A percentile compares a stretch with the other conserved stretches of the same genome.
These are phyloP conservation scores for Colletotrichum coccodes DNA, from an alignment of 2,329 filamentous ascomycete genomes.

Conservation along the genomic window DNA sequence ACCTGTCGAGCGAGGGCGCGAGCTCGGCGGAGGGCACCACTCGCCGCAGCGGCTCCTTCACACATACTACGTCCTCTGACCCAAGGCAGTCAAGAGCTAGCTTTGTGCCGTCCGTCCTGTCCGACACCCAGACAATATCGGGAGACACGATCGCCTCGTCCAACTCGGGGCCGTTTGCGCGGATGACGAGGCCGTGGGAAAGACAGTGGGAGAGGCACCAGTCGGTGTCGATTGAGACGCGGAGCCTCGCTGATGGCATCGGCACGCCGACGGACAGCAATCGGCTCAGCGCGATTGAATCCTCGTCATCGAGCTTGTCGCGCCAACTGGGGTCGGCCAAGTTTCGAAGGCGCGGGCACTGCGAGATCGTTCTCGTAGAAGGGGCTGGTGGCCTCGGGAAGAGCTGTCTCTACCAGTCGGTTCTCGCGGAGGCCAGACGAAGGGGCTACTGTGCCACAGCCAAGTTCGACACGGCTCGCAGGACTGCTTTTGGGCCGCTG, in stretches of 20 bases:
- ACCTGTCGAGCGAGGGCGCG: constrained; percentile 68
- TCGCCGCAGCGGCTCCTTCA: constrained; percentile 60
- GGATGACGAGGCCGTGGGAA: constrained; percentile 60
- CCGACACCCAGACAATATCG: constrained; percentile 52
- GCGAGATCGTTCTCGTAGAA: constrained; percentile 70
- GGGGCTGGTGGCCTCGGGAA: constrained; percentile 73
- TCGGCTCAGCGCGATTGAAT: constrained; percentile 56
- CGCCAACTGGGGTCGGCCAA: constrained; percentile 66
- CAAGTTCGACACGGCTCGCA: constrained; percentile 72
- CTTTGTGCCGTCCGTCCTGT: constrained; percentile 52
- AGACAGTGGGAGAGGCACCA: constrained; percentile 65
- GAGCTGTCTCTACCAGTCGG: constrained; percentile 71
- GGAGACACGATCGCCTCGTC: constrained; percentile 59
- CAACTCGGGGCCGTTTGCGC: constrained; percentile 50
- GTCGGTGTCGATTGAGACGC: constrained; percentile 60
- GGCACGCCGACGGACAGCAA: constrained; percentile 49
- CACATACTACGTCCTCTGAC: constrained; percentile 55
- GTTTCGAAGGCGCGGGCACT: constrained; percentile 70
- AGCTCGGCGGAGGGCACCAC: constrained; percentile 66
- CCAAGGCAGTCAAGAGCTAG: constrained; percentile 49
- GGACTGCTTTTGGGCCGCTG: constrained; percentile 70
- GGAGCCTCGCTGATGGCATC: constrained; percentile 56
- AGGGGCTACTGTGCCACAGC: constrained; percentile 73
- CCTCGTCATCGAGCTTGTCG: constrained; percentile 60
- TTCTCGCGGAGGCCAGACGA: constrained; percentile 68